Evolutionary conservation across 2,329 filamentous ascomycete species (phyloP), one percentile per base, ranked within the genome.

Genomic region (Scytalidium sp.): DNA sequence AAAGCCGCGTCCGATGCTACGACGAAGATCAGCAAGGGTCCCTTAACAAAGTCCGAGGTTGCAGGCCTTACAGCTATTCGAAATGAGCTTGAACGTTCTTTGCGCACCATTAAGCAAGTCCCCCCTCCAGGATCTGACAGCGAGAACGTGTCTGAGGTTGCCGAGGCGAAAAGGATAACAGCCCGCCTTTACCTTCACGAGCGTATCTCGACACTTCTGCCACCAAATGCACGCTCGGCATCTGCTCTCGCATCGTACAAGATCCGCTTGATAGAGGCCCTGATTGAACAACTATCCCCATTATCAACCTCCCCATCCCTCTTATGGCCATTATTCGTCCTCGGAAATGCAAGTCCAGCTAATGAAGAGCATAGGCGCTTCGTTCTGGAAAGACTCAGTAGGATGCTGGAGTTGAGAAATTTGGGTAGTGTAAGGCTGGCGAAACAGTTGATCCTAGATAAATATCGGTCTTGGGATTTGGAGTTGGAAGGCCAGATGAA

Each of bases 331-430:
- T 13, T 29, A 29, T 29, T 29, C 13, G 25, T 29, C 8, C 13
- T 29, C 7, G 25, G 25, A 7, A 29, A 29, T 13, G 25, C 25
- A 29, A 29, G 25, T 29, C 25, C 25, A 29, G 25, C 7, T 7
- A 13, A 41, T 25, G 45, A 41, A 39, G 45, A 46, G 29, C 45
- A 46, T 27, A 40, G 45, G 21, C 36, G 45, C 19, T 46, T 46
- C 29, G 45, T 46, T 8, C 45, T 39, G 5, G 45, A 46, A 13
- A 15, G 45, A n/a, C 20, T 46, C 10, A 40, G 20, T n/a, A 21
- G 9, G 11, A 10, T 46, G 45, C 25, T 23, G 29, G 40, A 22
- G 22, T 27, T 40, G 15, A 22, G 45, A 32, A 46, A 46, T 19
- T 23, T 46, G 19, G 45, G 45, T n/a, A 46, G 45, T 17, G 29